Evolutionary conservation across 2,329 filamentous ascomycete species (phyloP).

Genomic region (Aspergillaceae sp.): DNA sequence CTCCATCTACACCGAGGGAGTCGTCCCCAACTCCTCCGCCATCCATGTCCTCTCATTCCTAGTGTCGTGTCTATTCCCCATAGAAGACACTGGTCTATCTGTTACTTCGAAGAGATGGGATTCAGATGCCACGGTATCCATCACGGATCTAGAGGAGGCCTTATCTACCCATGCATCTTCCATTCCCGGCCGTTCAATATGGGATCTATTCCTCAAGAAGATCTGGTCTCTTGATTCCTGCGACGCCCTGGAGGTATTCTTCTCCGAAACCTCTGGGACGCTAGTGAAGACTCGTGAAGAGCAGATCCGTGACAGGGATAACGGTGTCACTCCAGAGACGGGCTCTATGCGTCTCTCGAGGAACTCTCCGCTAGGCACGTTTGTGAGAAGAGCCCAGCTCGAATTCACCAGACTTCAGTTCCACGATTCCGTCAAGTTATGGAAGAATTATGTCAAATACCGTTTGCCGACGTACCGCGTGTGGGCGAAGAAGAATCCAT

Average conservation of each 20-base stretch:
- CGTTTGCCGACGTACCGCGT: constrained; percentile 61
- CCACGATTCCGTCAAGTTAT: constrained; percentile 66
- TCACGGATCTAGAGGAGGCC: constrained; percentile 41
- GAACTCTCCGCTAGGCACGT: constrained; percentile 71
- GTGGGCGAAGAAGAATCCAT: constrained; percentile 49
- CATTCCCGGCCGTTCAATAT: constrained; percentile 70
- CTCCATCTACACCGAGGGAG: constrained; percentile 67
- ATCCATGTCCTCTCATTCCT: constrained; percentile 73
- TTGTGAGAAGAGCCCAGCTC: constrained; percentile 65
- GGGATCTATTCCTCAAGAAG: constrained; percentile 72
- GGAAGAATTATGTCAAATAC: constrained; percentile 75
- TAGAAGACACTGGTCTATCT: constrained; percentile 22
- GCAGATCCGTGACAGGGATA: constrained; percentile 47
- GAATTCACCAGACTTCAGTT: constrained; percentile 78
- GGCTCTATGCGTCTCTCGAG: constrained; percentile 56
- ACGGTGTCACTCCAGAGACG: constrained; percentile 41
- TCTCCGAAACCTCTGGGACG: constrained; percentile 51
- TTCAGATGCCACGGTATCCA: constrained; percentile 27
- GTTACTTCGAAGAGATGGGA: constrained; percentile 16
- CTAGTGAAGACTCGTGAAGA: constrained; percentile 57
- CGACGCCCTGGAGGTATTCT: constrained; percentile 70
- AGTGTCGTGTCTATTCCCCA: constrained; percentile 55
- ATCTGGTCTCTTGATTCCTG: constrained; percentile 80
- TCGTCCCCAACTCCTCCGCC: constrained; percentile 60
- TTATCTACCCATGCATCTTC: constrained; percentile 40